Evolutionary conservation across 768 basidiomycete genomes (phyloP).

Genomic region (Russula sp.): DNA sequence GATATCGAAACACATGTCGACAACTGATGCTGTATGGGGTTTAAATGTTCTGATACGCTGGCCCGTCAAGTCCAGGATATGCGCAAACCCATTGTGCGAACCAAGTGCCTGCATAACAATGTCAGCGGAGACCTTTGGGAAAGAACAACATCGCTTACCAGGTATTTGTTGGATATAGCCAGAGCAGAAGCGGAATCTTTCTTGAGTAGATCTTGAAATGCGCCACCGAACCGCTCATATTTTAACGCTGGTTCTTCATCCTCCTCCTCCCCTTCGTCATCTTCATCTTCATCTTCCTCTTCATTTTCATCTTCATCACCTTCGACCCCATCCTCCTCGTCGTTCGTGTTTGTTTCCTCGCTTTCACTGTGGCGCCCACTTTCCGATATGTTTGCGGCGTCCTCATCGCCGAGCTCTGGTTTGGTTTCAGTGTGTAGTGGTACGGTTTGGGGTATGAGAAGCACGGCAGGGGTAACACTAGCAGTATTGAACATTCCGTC

Average conservation of each 20-base stretch:
- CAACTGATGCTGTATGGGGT: slow-evolving; percentile 81
- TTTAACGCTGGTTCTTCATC: slow-evolving; percentile 82
- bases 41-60: slow-evolving; percentile 83
- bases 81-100: slow-evolving; percentile 89
- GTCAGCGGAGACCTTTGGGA: neutral
- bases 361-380: slow-evolving; percentile 23
- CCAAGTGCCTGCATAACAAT: slow-evolving; percentile 61
- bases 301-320: slow-evolving; percentile 25
- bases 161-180: slow-evolving; percentile 59
- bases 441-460: neutral
- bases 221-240: slow-evolving; percentile 74
- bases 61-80: slow-evolving; percentile 74
- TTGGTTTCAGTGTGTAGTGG: neutral
- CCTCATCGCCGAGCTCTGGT: neutral
- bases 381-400: slow-evolving; percentile 2
- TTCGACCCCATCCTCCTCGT: slow-evolving; percentile 12
- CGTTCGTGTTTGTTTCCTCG: slow-evolving; percentile 5
- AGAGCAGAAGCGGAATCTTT: slow-evolving; percentile 88
- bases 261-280: slow-evolving; percentile 42
- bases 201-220: slow-evolving; percentile 67
- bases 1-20: slow-evolving; percentile 76
- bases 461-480: neutral
- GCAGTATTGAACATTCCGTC: neutral
- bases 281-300: slow-evolving; percentile 20
- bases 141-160: slow-evolving; percentile 41